These are phyloP conservation scores for Suillus bovinus DNA, from an alignment of 768 basidiomycete species.

Conservation along the genomic window DNA sequence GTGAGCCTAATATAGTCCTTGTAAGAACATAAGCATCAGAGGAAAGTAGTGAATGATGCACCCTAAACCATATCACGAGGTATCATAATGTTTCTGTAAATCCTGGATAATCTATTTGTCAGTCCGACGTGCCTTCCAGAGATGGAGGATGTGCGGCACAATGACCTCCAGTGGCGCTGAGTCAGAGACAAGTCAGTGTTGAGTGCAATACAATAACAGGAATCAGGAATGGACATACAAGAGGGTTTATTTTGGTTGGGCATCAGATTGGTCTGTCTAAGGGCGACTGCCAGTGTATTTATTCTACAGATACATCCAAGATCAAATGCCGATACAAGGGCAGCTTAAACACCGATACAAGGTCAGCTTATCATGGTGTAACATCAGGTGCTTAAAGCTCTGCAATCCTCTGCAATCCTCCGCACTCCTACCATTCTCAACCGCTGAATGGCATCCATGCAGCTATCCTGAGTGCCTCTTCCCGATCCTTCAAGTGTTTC, in stretches of 20 bases:
- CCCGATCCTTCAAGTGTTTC: too few species aligned
- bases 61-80: background rate
- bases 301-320: background rate
- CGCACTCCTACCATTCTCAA: too few species aligned
- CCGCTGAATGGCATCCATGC: too few species aligned
- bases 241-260: slow-evolving; percentile 4
- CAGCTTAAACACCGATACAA: too few species aligned
- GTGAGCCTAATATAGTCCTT: background rate
- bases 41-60: background rate
- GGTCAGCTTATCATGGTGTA: too few species aligned
- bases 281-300: background rate
- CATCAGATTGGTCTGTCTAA: background rate
- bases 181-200: background rate
- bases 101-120: background rate
- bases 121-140: background rate
- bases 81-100: background rate
- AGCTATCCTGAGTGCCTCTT: too few species aligned
- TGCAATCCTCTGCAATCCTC: background rate
- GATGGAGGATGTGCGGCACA: background rate
- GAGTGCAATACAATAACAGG: background rate
- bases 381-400: too few species aligned
- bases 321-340: background rate
- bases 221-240: background rate
- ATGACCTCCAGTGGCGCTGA: background rate
- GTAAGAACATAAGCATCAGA: background rate